Base-by-base conservation (phyloP, 805 yeast species). In the Candida fluviatilis region DNA sequence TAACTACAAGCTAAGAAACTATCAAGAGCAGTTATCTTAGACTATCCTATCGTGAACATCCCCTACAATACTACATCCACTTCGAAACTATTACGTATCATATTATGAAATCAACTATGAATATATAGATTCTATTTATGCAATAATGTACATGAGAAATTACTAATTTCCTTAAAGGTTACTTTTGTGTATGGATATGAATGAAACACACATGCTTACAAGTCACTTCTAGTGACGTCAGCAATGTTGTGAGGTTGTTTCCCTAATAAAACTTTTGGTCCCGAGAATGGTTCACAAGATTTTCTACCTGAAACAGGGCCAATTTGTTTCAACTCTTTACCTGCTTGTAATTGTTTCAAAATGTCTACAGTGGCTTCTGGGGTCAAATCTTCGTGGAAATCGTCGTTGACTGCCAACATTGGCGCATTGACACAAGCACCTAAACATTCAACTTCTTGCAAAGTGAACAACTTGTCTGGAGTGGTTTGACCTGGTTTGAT, bases 371-470 rank as follows among this genome's bases (percentile, higher is more conserved):
- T 76, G 33, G 75, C 73, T 46, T 82, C 83, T 17, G 80, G 71
- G 25, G 90, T 82, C 62, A 86, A 73, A 61, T 86, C 95, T 66
- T 86, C 95, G 55, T 73, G 82, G 64, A 69, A 86, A 57, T 83
- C 89, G 63, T 86, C 95, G 61, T 84, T 85, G 37, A 86, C 66
- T 44, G 86, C 95, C 39, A 87, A 69, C 87, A 86, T 86, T 38
- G 95, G 95, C 5, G 85, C 95, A 60, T 86, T 86, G 36, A 86
- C 89, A 71, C 95, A 86, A 3, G 95, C 95, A 41, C 95, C 95
- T 36, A 85, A 76, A 65, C 95, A 86, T 66, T 86, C 95, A 46
- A 86, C 95, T 62, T 86, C 95, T 53, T 84, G 86, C 46, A 86
- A 66, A 13, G 95, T 84, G 71, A 86, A 86, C 48, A 81, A 62